Conservation (phyloP, 495 filamentous ascomycete genomes). For the Hypoxylon cercidicola region DNA sequence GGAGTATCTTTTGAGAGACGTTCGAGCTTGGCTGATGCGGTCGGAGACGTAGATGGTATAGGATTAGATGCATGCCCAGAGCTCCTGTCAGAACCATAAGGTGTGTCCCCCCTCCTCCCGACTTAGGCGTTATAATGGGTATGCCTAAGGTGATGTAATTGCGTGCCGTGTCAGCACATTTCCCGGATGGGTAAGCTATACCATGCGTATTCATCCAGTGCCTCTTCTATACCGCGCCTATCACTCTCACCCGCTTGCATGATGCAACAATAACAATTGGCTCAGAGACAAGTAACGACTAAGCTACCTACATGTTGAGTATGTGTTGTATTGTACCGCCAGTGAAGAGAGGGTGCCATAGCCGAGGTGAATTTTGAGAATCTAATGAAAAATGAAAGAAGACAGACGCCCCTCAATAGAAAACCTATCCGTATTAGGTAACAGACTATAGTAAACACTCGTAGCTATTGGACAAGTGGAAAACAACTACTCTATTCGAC, state of each 20-base stretch:
- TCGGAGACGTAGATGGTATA: conserved; percentile 13
- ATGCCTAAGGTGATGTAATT: conserved; percentile 34
- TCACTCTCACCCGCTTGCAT: neutral
- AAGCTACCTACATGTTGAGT: too few relatives aligned
- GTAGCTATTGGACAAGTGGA: conserved; percentile 11
- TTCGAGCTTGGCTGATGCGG: conserved; percentile 25
- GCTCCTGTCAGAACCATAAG: conserved; percentile 25
- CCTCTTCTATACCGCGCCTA: neutral
- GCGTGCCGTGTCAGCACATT: conserved; percentile 21
- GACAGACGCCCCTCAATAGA: conserved; percentile 8
- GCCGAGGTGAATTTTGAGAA: neutral
- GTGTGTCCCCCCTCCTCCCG: neutral
- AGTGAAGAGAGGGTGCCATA: conserved; percentile 9
- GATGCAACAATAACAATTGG: neutral
- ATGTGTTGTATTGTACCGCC: too few relatives aligned
- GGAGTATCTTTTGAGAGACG: conserved; percentile 31
- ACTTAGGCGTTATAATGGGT: conserved; percentile 7
- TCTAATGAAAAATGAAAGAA: neutral
- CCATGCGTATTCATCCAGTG: neutral
- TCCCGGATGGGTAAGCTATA: conserved; percentile 28
- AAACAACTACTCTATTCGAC: conserved; percentile 26
- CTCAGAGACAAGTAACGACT: neutral
- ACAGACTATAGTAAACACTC: conserved; percentile 7
- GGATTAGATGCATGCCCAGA: conserved; percentile 22
- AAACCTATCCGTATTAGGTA: conserved; percentile 8